These are phyloP conservation scores for Cladosporium austrohemisphaericum DNA, from an alignment of 2,329 filamentous ascomycete species.

Conservation along the genomic window DNA sequence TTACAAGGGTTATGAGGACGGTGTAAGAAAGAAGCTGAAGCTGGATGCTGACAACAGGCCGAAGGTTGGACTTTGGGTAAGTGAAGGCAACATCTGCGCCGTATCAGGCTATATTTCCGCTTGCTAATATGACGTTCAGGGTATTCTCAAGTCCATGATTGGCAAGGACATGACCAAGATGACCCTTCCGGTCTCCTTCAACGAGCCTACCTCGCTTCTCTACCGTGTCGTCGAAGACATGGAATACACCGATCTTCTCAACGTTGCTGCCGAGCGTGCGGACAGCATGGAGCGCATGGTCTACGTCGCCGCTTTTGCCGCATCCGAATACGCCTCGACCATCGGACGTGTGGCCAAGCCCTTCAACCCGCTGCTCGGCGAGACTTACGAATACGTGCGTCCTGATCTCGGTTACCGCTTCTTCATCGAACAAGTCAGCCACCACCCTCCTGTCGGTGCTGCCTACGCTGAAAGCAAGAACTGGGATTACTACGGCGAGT, in stretches of 20 bases:
- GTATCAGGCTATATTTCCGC: not conserved
- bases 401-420: slow-evolving; percentile 98
- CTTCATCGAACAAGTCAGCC: slow-evolving; percentile 97
- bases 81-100: slow-evolving; percentile 32
- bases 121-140: slow-evolving; percentile 50
- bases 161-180: slow-evolving; percentile 99
- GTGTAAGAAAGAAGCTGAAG: slow-evolving; percentile 72
- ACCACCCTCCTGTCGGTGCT: slow-evolving; percentile 91
- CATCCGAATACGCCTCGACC: slow-evolving; percentile 93
- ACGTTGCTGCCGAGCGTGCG: slow-evolving; percentile 76
- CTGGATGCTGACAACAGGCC: slow-evolving; percentile 90
- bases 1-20: slow-evolving; percentile 89
- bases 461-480: slow-evolving; percentile 87
- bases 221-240: slow-evolving; percentile 96
- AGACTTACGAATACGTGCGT: slow-evolving; percentile 93
- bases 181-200: slow-evolving; percentile 97
- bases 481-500: slow-evolving; percentile 97
- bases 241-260: slow-evolving; percentile 92
- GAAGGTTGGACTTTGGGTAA: slow-evolving; percentile 92
- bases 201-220: slow-evolving; percentile 91
- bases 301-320: slow-evolving; percentile 92
- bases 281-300: slow-evolving; percentile 90
- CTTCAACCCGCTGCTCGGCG: slow-evolving; percentile 92
- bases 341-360: slow-evolving; percentile 96
- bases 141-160: slow-evolving; percentile 98